phyloP scores from a whole-genome alignment of 179 eudicot species.

The Gypsophila paniculata region DNA sequence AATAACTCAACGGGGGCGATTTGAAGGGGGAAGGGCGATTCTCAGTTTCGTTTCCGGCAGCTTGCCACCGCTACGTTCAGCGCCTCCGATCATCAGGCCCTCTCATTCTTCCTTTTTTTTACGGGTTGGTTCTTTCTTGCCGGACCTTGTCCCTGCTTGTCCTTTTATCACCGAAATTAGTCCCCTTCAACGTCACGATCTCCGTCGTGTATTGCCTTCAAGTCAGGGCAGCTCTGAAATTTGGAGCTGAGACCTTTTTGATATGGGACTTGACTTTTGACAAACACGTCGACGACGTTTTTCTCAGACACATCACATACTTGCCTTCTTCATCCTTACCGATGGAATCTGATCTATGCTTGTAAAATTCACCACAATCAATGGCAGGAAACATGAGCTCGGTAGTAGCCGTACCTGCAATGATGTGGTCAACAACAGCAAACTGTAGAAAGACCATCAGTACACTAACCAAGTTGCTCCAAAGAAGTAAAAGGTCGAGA shows the following conservation, averaged over 20 bases:
- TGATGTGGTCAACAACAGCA: constrained; percentile 30
- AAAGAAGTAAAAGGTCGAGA: not conserved
- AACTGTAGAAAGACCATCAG: constrained; percentile 25
- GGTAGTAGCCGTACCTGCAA: constrained; percentile 29
- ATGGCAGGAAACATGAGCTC: constrained; percentile 41
- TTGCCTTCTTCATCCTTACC: constrained; percentile 65
- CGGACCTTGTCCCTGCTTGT: too few relatives aligned
- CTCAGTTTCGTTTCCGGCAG: too few relatives aligned
- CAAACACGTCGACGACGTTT: constrained; percentile 64
- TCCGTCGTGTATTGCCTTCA: too few relatives aligned
- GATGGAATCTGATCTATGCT: constrained; percentile 80
- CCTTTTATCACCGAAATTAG: too few relatives aligned
- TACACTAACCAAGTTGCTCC: not conserved
- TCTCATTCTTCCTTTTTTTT: too few relatives aligned
- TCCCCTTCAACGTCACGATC: too few relatives aligned
- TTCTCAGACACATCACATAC: constrained; percentile 56
- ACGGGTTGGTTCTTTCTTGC: too few relatives aligned
- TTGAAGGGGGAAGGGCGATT: too few relatives aligned
- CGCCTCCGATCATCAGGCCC: too few relatives aligned
- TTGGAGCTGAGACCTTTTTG: constrained; percentile 50
- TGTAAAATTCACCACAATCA: constrained; percentile 31
- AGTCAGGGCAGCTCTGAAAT: too few relatives aligned
- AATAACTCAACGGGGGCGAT: too few relatives aligned
- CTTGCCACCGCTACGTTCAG: too few relatives aligned
- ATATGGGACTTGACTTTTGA: constrained; percentile 61